Base-by-base conservation (phyloP, 345 rosid genomes). In the Arabis alpina region DNA sequence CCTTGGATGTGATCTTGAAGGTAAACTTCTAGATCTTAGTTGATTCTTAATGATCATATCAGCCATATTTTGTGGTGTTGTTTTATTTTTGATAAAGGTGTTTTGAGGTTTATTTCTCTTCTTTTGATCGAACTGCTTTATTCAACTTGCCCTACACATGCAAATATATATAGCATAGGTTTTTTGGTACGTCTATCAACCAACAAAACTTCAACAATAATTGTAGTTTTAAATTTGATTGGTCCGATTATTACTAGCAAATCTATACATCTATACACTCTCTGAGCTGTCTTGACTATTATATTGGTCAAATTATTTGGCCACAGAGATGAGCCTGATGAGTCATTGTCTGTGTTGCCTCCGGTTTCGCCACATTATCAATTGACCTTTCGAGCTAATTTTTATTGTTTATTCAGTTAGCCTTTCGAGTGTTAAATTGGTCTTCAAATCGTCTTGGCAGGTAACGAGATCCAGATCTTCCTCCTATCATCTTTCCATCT, bases 1-100 rank as follows among this genome's bases (percentile, higher is more conserved):
- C 44, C 61, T 76, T 9, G 91, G 95, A 80, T 92, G 92, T 52
- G 90, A 80, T 48, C 91, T 87, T 51, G 92, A 77, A 54, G 96
- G 89, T 64, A 87, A 78, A 72, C 96, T 91, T 23, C 82, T 76
- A n/a, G 93, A 89, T 81, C 93, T 70, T 24, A 76, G 54, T 32
- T 81, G 82, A 54, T 67, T 80, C 16, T 71, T 82, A 19, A 54
- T 51, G 5, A 80, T 83, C 87, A 84, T 76, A 56, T 55, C 49
- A 37, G 66, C 12, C 66, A 72, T 55, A 44, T 47, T 36, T 36
- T 34, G 37, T 6, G 37, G 6, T 36, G 8, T 28, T 49, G 13
- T 13, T 47, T 9, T 3, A 40, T 25, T 41, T 47, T 23, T 9
- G 5, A 3, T 48, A 66, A 34, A 62, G 63, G 45, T 30, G 37